Evolutionary conservation across 1,284 basidiomycete genomes (phyloP).

Genomic region (Lentinula novae-zelandiae): DNA sequence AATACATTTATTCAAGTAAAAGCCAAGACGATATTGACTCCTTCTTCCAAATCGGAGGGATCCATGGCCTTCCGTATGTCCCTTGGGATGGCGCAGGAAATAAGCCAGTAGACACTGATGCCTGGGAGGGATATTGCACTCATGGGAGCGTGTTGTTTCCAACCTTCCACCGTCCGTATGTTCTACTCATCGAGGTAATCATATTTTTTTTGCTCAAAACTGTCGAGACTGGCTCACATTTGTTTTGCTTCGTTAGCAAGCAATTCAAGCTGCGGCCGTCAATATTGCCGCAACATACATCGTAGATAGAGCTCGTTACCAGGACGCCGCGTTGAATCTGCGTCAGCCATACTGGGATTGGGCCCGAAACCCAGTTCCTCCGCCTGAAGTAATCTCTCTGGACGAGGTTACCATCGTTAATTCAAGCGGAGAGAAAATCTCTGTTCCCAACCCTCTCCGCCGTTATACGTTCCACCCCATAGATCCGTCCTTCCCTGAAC

Average conservation of each 20-base stretch:
- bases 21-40: constrained; percentile 31
- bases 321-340: constrained; percentile 33
- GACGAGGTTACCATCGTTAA: constrained; percentile 34
- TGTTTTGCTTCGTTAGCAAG: constrained; percentile 33
- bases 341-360: constrained; percentile 53
- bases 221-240: not conserved
- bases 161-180: constrained; percentile 50
- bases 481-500: constrained; percentile 31
- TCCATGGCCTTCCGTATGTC: constrained; percentile 44
- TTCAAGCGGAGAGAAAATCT: constrained; percentile 29
- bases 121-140: constrained; percentile 43
- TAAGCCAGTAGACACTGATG: constrained; percentile 19
- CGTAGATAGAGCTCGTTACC: constrained; percentile 29
- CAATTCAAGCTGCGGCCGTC: constrained; percentile 33
- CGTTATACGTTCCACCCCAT: constrained; percentile 42
- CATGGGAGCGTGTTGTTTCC: constrained; percentile 50
- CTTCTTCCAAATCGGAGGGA: constrained; percentile 44
- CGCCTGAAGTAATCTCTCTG: constrained; percentile 36
- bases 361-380: constrained; percentile 40
- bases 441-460: constrained; percentile 39
- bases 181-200: constrained; percentile 45
- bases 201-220: not conserved
- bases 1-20: constrained; percentile 27
- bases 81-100: constrained; percentile 36
- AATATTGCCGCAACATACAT: constrained; percentile 38